Percentiles rank a stretch among this genome's conserved stretches.
Conservation (phyloP, 1,284 basidiomycete species). For the Taiwanofungus camphoratus region DNA sequence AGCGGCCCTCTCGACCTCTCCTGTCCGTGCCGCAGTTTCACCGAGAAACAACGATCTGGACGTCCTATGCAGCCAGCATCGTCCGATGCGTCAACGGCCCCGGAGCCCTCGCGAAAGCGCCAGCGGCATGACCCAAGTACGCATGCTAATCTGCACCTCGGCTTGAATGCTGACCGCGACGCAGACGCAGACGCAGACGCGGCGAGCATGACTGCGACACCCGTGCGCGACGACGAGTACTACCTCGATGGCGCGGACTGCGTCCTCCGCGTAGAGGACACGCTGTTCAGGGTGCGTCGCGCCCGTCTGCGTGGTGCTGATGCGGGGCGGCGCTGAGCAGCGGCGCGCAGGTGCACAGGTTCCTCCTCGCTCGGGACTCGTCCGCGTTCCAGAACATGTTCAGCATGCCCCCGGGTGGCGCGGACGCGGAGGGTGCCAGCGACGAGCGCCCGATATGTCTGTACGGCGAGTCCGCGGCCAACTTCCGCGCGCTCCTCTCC, state of each 20-base stretch:
- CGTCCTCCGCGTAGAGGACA: constrained; percentile 40
- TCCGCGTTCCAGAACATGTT: constrained; percentile 52
- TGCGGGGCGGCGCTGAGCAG: constrained; percentile 1
- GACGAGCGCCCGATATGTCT: constrained; percentile 45
- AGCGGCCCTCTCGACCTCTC: background rate
- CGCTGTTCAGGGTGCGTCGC: constrained; percentile 39
- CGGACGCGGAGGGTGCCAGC: constrained; percentile 34
- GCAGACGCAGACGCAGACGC: background rate
- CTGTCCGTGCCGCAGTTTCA: background rate
- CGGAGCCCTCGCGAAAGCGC: constrained; percentile 15
- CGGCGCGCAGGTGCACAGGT: constrained; percentile 52
- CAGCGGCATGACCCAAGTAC: constrained; percentile 5
- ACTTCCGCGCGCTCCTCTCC: constrained; percentile 43
- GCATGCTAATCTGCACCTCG: background rate
- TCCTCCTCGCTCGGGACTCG: constrained; percentile 43
- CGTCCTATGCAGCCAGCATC: background rate
- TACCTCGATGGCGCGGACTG: constrained; percentile 38
- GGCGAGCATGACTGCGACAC: background rate
- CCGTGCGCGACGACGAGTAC: constrained; percentile 19
- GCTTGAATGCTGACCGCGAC: background rate
- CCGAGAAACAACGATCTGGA: background rate
- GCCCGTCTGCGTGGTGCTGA: background rate
- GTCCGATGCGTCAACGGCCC: background rate
- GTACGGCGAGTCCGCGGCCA: constrained; percentile 40
- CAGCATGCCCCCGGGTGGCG: constrained; percentile 33